Conservation (phyloP, 495 filamentous ascomycete genomes). For the Penicillium subrubescens region DNA sequence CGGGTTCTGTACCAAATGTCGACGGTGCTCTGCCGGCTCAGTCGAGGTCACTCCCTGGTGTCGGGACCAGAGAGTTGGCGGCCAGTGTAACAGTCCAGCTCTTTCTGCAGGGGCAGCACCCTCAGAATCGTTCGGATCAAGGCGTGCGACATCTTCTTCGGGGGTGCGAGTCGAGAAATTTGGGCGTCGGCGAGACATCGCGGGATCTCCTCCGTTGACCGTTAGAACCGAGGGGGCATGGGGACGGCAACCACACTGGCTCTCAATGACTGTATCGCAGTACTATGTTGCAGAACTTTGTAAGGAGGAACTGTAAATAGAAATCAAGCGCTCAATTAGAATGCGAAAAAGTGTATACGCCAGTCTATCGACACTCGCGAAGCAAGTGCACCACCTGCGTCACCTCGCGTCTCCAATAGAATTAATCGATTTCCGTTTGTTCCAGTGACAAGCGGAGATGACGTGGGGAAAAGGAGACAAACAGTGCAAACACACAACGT, state of each 20-base stretch:
- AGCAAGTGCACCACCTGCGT: conserved; percentile 18
- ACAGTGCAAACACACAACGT: conserved; percentile 35
- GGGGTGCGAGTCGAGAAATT: conserved; percentile 58
- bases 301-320: not conserved
- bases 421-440: not conserved
- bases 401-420: conserved; percentile 13
- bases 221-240: conserved; percentile 23
- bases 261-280: not conserved
- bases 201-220: conserved; percentile 26
- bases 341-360: not conserved
- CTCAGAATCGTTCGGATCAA: conserved; percentile 43
- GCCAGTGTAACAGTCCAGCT: conserved; percentile 25
- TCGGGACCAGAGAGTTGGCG: conserved; percentile 26
- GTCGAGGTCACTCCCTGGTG: conserved; percentile 37
- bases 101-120: conserved; percentile 25
- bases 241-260: conserved; percentile 1
- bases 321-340: not conserved
- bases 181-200: conserved; percentile 45
- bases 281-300: not conserved
- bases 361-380: not conserved
- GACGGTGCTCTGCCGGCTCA: conserved; percentile 19
- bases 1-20: conserved; percentile 27
- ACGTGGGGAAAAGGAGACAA: conserved; percentile 30
- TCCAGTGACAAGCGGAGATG: conserved; percentile 9
- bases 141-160: conserved; percentile 55